A percentile compares a stretch with the other conserved stretches of the same genome.
These are phyloP conservation scores for Spergularia marina DNA, from an alignment of 148 eudicot species.

Conservation along the genomic window DNA sequence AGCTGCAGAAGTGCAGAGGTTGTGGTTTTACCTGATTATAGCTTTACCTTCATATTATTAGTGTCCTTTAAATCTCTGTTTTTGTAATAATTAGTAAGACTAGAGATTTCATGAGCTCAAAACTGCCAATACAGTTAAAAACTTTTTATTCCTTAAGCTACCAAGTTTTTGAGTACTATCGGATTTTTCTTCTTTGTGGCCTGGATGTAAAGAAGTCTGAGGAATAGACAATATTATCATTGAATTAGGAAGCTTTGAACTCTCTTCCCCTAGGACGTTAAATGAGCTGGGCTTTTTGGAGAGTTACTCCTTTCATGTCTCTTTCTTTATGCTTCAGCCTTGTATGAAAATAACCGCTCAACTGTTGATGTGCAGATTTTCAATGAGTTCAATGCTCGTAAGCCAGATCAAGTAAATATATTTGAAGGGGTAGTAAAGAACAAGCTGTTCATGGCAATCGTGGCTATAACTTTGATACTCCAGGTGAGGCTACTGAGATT, in stretches of 20 bases:
- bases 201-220: no score
- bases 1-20: no score
- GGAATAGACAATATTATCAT: no score
- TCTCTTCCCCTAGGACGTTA: no score
- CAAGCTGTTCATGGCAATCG: constrained; percentile 70
- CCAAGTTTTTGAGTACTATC: no score
- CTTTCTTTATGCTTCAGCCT: not conserved
- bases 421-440: constrained; percentile 73
- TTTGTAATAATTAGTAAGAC: no score
- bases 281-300: no score
- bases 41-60: not conserved
- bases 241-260: no score
- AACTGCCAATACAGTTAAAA: not conserved
- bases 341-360: not conserved
- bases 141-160: no score
- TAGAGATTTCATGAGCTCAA: no score
- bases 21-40: not conserved
- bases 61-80: not conserved
- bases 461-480: constrained; percentile 61
- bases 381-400: constrained; percentile 94
- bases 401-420: constrained; percentile 81
- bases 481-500: constrained; percentile 45
- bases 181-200: no score
- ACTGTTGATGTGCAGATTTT: constrained; percentile 49
- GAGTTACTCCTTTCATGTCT: not conserved